Evolutionary conservation across 2,329 filamentous ascomycete species (phyloP).

Genomic region (Cadophora gregata): DNA sequence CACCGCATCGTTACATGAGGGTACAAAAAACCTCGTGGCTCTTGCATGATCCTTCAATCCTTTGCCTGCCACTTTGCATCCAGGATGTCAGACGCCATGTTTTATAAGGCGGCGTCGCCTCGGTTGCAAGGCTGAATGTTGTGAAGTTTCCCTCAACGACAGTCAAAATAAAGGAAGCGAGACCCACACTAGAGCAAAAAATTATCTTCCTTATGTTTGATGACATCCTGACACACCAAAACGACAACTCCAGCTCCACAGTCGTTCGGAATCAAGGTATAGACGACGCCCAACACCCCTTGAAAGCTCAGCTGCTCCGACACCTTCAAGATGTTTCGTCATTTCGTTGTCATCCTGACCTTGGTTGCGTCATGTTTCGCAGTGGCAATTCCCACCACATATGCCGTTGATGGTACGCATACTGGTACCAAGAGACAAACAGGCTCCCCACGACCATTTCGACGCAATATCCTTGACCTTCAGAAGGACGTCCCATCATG

Average conservation of each 20-base stretch:
- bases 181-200: background rate
- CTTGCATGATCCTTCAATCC: constrained; percentile 5
- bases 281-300: background rate
- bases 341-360: background rate
- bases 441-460: constrained; percentile 31
- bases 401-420: constrained; percentile 31
- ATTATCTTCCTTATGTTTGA: constrained; percentile 2
- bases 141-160: background rate
- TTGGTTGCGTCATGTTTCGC: constrained; percentile 14
- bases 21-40: constrained; percentile 14
- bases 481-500: constrained; percentile 34
- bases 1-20: constrained; percentile 9
- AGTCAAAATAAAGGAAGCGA: constrained; percentile 12
- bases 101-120: constrained; percentile 7
- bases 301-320: background rate
- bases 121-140: constrained; percentile 18
- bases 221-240: background rate
- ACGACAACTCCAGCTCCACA: background rate
- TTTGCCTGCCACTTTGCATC: constrained; percentile 11
- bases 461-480: constrained; percentile 37
- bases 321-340: constrained; percentile 17
- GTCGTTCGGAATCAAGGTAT: background rate
- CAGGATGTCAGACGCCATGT: background rate
- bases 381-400: constrained; percentile 4
- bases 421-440: constrained; percentile 30